These are phyloP conservation scores for Boletus subcaerulescens DNA, from an alignment of 768 basidiomycete species.

Conservation along the genomic window DNA sequence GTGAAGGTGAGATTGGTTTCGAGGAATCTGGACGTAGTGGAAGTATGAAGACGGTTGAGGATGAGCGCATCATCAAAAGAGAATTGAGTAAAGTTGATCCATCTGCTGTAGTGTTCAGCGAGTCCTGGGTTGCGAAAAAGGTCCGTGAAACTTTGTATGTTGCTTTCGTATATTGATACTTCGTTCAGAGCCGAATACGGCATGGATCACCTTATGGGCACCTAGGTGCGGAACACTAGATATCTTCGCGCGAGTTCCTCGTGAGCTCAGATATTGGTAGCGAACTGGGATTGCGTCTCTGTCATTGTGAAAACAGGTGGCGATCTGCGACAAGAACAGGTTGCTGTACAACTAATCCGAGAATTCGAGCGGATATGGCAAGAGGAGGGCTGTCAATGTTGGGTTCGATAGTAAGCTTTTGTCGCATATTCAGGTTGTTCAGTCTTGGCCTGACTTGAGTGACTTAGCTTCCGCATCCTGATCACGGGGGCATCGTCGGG, in stretches of 20 bases:
- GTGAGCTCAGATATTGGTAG: constrained; percentile 34
- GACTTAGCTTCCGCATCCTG: constrained; percentile 83
- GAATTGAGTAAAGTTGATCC: constrained; percentile 96
- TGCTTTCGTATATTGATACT: constrained; percentile 1
- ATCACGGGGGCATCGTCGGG: constrained; percentile 94
- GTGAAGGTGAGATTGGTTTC: constrained; percentile 63
- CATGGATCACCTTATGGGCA: constrained; percentile 96
- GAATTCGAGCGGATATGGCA: constrained; percentile 94
- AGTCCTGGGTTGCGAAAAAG: constrained; percentile 94
- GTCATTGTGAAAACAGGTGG: constrained; percentile 99
- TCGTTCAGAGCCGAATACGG: constrained; percentile 71
- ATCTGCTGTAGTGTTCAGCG: constrained; percentile 92
- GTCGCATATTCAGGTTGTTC: neutral
- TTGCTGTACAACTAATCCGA: constrained; percentile 92
- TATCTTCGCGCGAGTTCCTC: neutral
- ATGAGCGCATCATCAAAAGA: constrained; percentile 89
- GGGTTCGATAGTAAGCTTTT: constrained; percentile 81
- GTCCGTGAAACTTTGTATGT: constrained; percentile 35
- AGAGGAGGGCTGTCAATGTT: constrained; percentile 89
- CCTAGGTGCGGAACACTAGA: constrained; percentile 51
- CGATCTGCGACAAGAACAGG: constrained; percentile 94
- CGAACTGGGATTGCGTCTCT: constrained; percentile 86
- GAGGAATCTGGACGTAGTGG: constrained; percentile 42
- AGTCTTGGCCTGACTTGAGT: neutral
- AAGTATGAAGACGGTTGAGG: constrained; percentile 71